Base-by-base conservation (phyloP, 495 filamentous ascomycete species). In the Cercophora scortea region DNA sequence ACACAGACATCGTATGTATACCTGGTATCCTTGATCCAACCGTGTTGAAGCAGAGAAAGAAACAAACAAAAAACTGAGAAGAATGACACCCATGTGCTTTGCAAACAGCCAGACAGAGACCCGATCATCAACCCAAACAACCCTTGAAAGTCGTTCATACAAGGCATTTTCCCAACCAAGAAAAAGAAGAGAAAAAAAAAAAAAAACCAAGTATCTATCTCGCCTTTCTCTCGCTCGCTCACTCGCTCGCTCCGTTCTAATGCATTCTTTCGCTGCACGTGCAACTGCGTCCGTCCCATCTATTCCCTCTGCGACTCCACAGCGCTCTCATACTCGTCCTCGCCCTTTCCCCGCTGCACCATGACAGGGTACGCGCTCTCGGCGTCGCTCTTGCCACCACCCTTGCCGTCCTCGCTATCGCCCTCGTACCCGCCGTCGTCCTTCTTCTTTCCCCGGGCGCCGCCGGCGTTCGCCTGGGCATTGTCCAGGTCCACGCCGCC, bases 401-500 rank as follows among this genome's bases (percentile, higher is more conserved):
- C 42, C 51, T 62, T 54, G 46, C 60, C 53, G 40, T 59, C 42
- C 25, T 68, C 65, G 13, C 63, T 70, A 35, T 67, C 59, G 17
- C 65, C 62, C 34, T 72, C 65, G 15, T 70, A 63, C 16, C 61
- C 69, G 6, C 45, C 62, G 8, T 61, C 63, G 38, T 59, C 56
- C 41, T 64, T 60, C 50, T 61, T 61, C 4, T 40, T 47, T 16
- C 45, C 53, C 39, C 71, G 61, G 32, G 66, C 65, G 8, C 73
- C 74, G n/a, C 71, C 70, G 4, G 74, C 74, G 41, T 77, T 77
- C 40, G 71, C 67, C 63, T 76, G 73, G 4, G 74, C 74, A 44
- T 77, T 71, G 49, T 77, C 74, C 18, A 77, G 63, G 36, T 75
- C 74, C 0, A 68, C 70, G 1, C 67, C 65, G 38, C 73, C 74